These are phyloP conservation scores for Mycena kentingensis DNA, from an alignment of 768 basidiomycete genomes.

Conservation along the genomic window DNA sequence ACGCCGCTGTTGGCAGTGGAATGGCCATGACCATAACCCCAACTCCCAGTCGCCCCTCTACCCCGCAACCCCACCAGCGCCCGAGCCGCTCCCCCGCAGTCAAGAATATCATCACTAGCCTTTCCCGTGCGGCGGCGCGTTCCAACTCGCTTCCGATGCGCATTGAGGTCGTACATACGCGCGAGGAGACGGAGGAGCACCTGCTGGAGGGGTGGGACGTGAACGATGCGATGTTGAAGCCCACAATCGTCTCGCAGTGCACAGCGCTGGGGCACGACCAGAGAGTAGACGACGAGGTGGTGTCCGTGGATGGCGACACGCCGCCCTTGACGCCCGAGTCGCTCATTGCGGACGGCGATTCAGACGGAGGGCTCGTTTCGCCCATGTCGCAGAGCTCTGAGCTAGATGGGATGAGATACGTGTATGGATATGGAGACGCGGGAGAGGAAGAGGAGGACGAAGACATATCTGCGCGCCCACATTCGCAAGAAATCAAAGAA, in stretches of 20 bases:
- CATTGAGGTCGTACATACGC: conserved; percentile 9
- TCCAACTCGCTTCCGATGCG: conserved; percentile 5
- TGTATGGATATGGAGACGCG: conserved; percentile 1
- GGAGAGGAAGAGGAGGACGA: conserved; percentile 1
- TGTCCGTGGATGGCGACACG: conserved; percentile 19
- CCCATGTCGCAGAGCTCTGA: conserved; percentile 2
- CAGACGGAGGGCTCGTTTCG: too few relatives aligned
- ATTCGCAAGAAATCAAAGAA: conserved; percentile 38
- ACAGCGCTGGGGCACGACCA: not conserved
- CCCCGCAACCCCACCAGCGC: too few relatives aligned
- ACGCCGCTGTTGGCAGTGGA: not conserved
- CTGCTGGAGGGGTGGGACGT: not conserved
- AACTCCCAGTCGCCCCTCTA: conserved; percentile 26
- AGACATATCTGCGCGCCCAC: conserved; percentile 15
- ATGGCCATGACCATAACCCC: conserved; percentile 20
- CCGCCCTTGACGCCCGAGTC: conserved; percentile 24
- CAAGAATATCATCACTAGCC: conserved; percentile 24
- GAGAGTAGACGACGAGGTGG: not conserved
- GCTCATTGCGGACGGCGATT: conserved; percentile 7
- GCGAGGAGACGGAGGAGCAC: conserved; percentile 9
- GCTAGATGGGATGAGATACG: not conserved
- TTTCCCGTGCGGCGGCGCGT: conserved; percentile 23
- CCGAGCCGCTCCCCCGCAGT: conserved; percentile 24
- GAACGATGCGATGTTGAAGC: conserved; percentile 9
- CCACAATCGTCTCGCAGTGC: conserved; percentile 11